Evolutionary conservation across 2,329 filamentous ascomycete genomes (phyloP), one percentile per base, ranked within the genome.

Genomic region (Coniella lustricola): DNA sequence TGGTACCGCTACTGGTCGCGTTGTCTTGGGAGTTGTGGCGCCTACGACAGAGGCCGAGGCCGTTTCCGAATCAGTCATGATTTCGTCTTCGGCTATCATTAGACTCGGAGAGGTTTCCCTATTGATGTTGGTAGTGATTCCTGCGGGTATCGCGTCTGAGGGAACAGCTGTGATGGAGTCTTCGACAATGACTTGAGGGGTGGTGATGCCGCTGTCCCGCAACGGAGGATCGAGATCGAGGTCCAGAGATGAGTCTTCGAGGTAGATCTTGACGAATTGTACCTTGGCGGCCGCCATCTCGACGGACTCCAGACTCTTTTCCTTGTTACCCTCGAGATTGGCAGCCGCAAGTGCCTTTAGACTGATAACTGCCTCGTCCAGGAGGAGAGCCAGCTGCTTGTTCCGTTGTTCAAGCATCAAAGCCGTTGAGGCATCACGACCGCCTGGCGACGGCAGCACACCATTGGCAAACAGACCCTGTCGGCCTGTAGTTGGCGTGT

Each of bases 401-500:
- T 89, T 90, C 40, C 86, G 76, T 44, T 67, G 69, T 57, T 89
- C 82, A 53, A 88, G 66, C 40, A 72, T 68, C 16, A 68, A 66
- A 13, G 82, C 59, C 1, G 70, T 49, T 36, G 29, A 37, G 3
- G 35, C 25, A 59, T 62, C 49, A 58, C 64, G 10, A 62, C 56
- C 38, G 55, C 62, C 38, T 50, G 54, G 41, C 43, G 61, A 18
- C 55, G 54, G 16, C 54, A 59, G 5, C 59, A 55, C 38, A 1
- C 49, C 49, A 25, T 34, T 56, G 29, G 38, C 37, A 36, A 38
- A 58, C 34, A 14, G 43, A 41, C 8, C 37, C n/a, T 20, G 48
- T 20, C 54, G 59, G 39, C 57, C 54, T 9, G 59, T 56, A 20
- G 22, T 31, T 44, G 60, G 61, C 55, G 65, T 60, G 13, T 71